These are phyloP conservation scores for Ustilago trichophora DNA, from an alignment of 1,284 basidiomycete genomes.

Conservation along the genomic window DNA sequence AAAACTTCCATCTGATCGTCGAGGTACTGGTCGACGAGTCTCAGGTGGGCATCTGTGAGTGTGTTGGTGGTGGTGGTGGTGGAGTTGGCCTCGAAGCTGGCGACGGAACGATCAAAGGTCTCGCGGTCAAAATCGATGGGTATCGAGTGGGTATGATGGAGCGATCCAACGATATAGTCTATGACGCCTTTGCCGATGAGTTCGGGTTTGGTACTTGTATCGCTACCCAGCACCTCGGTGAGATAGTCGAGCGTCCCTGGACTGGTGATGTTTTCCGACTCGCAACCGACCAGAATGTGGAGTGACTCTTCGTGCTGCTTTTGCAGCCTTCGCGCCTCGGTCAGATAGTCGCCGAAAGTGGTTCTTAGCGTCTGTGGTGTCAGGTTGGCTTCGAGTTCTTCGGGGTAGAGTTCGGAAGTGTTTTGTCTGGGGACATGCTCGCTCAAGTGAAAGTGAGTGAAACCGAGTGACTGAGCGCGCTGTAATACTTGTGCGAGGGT, in stretches of 20 bases:
- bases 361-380: slow-evolving; percentile 70
- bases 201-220: slow-evolving; percentile 12
- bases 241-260: slow-evolving; percentile 73
- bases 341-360: slow-evolving; percentile 77
- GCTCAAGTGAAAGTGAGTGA: slow-evolving; percentile 85
- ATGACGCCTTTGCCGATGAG: slow-evolving; percentile 68
- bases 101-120: slow-evolving; percentile 75
- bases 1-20: slow-evolving; percentile 59
- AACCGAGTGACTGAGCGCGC: slow-evolving; percentile 80
- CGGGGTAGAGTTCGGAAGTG: slow-evolving; percentile 84
- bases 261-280: slow-evolving; percentile 86
- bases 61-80: neutral
- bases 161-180: slow-evolving; percentile 90
- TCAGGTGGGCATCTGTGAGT: slow-evolving; percentile 10
- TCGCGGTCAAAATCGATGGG: slow-evolving; percentile 90
- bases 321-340: slow-evolving; percentile 81
- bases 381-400: slow-evolving; percentile 74
- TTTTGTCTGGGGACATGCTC: slow-evolving; percentile 93
- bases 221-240: slow-evolving; percentile 69
- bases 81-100: slow-evolving; percentile 66
- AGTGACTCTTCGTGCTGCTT: slow-evolving; percentile 68
- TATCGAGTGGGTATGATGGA: slow-evolving; percentile 87
- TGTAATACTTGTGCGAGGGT: slow-evolving; percentile 80
- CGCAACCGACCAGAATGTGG: slow-evolving; percentile 84
- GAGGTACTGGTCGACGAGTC: slow-evolving; percentile 49